These are phyloP conservation scores for Phialophora macrospora DNA, from an alignment of 2,329 filamentous ascomycete genomes.

Conservation along the genomic window DNA sequence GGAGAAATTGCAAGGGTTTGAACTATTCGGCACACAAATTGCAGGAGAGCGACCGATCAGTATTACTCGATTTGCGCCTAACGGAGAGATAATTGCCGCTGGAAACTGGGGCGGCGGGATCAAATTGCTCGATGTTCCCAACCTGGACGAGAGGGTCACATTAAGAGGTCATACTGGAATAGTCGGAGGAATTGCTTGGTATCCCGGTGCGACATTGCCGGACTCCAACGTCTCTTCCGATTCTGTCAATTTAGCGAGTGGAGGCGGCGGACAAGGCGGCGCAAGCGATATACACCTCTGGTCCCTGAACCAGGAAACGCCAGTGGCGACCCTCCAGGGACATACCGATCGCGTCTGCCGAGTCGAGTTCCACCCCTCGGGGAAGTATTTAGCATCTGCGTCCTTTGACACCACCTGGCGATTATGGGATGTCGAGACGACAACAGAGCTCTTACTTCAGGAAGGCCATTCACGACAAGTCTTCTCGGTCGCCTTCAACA, in stretches of 20 bases:
- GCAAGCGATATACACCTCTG: conserved; percentile 88
- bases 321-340: conserved; percentile 78
- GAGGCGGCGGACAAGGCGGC: conserved; percentile 64
- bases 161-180: conserved; percentile 86
- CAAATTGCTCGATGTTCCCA: conserved; percentile 82
- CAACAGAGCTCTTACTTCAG: conserved; percentile 81
- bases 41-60: conserved; percentile 89
- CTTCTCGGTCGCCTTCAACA: conserved; percentile 86
- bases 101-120: conserved; percentile 94
- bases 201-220: conserved; percentile 77
- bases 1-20: conserved; percentile 78
- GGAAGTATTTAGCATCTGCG: conserved; percentile 85
- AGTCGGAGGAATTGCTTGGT: conserved; percentile 89
- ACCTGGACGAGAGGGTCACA: conserved; percentile 74
- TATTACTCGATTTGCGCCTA: conserved; percentile 88
- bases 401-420: conserved; percentile 97
- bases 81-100: conserved; percentile 79
- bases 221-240: conserved; percentile 72
- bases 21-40: conserved; percentile 91
- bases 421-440: conserved; percentile 89
- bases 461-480: conserved; percentile 95
- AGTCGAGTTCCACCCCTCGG: conserved; percentile 92
- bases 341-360: conserved; percentile 87
- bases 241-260: conserved; percentile 83
- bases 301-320: conserved; percentile 85